These are phyloP conservation scores for Chlorociboria aeruginascens DNA, from an alignment of 495 filamentous ascomycete species.

Conservation along the genomic window DNA sequence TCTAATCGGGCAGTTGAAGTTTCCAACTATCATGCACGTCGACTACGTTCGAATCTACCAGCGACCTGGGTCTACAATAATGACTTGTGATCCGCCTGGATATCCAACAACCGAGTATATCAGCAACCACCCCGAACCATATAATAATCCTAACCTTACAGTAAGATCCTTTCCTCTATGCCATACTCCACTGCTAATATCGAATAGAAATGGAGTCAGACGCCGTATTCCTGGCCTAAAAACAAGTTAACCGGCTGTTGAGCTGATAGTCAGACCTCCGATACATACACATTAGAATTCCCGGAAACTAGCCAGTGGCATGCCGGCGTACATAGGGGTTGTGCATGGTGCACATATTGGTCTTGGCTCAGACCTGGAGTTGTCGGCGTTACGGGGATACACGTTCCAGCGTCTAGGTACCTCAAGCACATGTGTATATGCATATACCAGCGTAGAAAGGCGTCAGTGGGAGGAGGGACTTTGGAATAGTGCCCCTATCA, in stretches of 20 bases:
- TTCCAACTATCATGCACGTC: constrained; percentile 59
- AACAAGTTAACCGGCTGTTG: constrained; percentile 27
- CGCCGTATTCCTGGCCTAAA: constrained; percentile 34
- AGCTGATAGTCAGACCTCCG: not conserved
- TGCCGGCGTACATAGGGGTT: not conserved
- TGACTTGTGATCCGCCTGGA: constrained; percentile 62
- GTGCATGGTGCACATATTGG: too few species aligned
- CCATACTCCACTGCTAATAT: constrained; percentile 2
- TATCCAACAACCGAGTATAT: constrained; percentile 65
- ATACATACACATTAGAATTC: not conserved
- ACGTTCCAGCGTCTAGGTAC: too few species aligned
- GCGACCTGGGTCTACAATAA: constrained; percentile 35
- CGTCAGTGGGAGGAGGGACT: too few species aligned
- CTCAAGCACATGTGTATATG: too few species aligned
- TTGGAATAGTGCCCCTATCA: too few species aligned
- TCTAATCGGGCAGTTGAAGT: constrained; percentile 38
- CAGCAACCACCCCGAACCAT: constrained; percentile 45
- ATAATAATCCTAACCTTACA: constrained; percentile 56
- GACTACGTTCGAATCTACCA: constrained; percentile 72
- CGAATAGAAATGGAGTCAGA: constrained; percentile 30
- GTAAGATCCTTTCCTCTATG: constrained; percentile 4
- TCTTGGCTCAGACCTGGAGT: too few species aligned
- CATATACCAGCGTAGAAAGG: too few species aligned
- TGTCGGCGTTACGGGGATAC: too few species aligned
- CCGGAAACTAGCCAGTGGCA: not conserved